Evolutionary conservation across 352 stramenopile genomes (phyloP).

Genomic region (Phytophthora meadii): DNA sequence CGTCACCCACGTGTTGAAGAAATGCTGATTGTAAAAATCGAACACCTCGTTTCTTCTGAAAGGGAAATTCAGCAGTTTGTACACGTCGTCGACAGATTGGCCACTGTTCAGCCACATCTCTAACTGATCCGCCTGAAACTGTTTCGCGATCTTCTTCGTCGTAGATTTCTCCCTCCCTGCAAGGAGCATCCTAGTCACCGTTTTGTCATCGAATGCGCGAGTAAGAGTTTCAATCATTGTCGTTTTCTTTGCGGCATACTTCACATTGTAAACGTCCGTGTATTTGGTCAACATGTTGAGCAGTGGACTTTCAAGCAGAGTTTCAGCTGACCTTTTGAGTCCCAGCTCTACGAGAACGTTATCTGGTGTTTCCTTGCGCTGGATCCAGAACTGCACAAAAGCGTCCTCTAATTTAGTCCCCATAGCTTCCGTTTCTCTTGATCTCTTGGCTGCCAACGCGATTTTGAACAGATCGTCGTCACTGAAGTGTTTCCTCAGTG

Average conservation of each 20-base stretch:
- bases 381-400: not conserved
- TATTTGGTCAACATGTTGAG: not conserved
- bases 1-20: not conserved
- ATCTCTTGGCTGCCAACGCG: too few relatives aligned
- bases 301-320: not conserved
- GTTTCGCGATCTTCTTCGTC: not conserved
- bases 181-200: not conserved
- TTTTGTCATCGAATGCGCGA: not conserved
- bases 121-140: constrained; percentile 7
- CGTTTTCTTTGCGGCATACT: not conserved
- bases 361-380: not conserved
- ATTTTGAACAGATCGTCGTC: too few relatives aligned
- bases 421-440: too few relatives aligned
- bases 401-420: too few relatives aligned
- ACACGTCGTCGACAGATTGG: not conserved
- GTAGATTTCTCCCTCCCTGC: not conserved
- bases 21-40: too few relatives aligned
- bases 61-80: not conserved
- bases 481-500: too few relatives aligned
- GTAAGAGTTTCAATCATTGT: not conserved
- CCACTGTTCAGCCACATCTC: not conserved
- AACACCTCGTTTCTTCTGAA: too few relatives aligned
- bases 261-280: not conserved
- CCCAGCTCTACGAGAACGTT: not conserved
- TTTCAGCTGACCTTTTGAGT: not conserved